phyloP scores from a whole-genome alignment of 2,329 filamentous ascomycete species.

The Lojkania enalia region DNA sequence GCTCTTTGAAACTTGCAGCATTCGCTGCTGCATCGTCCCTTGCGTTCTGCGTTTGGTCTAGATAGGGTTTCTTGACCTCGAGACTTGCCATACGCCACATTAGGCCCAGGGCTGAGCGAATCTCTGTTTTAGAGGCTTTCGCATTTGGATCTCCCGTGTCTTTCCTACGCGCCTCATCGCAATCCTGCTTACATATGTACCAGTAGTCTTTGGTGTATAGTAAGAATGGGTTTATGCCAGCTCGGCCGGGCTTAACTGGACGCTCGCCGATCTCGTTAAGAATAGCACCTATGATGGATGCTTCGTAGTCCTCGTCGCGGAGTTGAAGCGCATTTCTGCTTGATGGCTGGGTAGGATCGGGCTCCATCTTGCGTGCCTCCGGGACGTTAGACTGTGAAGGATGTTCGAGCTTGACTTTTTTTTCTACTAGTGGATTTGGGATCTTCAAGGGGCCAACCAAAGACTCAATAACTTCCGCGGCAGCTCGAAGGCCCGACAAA shows the following conservation, averaged over 20 bases:
- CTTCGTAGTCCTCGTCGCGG: slow-evolving; percentile 56
- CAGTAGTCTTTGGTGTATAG: slow-evolving; percentile 81
- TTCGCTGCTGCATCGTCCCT: slow-evolving; percentile 66
- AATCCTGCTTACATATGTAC: slow-evolving; percentile 64
- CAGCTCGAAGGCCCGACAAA: slow-evolving; percentile 85
- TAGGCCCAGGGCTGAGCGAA: slow-evolving; percentile 80
- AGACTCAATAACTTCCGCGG: slow-evolving; percentile 79
- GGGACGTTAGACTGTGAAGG: slow-evolving; percentile 12
- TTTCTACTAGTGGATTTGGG: slow-evolving; percentile 71
- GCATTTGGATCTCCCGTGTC: slow-evolving; percentile 68
- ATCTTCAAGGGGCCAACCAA: slow-evolving; percentile 81
- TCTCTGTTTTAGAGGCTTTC: slow-evolving; percentile 70
- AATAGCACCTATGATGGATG: slow-evolving; percentile 61
- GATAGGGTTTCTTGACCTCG: slow-evolving; percentile 75
- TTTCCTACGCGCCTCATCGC: slow-evolving; percentile 67
- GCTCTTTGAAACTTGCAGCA: slow-evolving; percentile 62
- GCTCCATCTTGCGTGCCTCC: slow-evolving; percentile 9
- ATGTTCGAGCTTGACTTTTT: slow-evolving; percentile 52
- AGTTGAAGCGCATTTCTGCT: slow-evolving; percentile 29
- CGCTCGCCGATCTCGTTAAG: slow-evolving; percentile 70
- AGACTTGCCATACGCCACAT: slow-evolving; percentile 83
- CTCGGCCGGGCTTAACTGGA: slow-evolving; percentile 71
- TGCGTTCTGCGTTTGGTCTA: slow-evolving; percentile 71
- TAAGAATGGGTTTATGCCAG: slow-evolving; percentile 82
- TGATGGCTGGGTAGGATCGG: slow-evolving; percentile 15